Evolutionary conservation across 2,329 filamentous ascomycete genomes (phyloP).

Genomic region (Cladophialophora chaetospira): DNA sequence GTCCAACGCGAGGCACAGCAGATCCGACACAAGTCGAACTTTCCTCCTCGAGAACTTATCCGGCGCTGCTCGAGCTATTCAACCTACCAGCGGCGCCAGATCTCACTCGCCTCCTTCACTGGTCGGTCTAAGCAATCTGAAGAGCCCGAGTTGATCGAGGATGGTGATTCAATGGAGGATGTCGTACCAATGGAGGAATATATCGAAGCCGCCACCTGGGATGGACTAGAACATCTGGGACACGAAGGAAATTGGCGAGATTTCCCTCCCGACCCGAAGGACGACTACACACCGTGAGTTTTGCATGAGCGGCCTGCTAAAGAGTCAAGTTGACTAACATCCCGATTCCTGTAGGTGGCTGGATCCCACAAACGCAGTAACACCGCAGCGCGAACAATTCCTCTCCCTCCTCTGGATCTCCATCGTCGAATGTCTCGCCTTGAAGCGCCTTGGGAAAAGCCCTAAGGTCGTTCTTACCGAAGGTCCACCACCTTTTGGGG

Average conservation of each 20-base stretch:
- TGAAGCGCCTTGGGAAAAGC: not conserved
- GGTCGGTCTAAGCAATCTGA: not conserved
- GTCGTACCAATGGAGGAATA: slow-evolving; percentile 9
- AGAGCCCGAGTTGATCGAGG: not conserved
- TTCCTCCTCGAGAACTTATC: not conserved
- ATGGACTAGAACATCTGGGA: slow-evolving; percentile 58
- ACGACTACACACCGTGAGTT: slow-evolving; percentile 48
- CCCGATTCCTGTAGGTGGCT: slow-evolving; percentile 47
- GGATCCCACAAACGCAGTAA: not conserved
- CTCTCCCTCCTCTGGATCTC: slow-evolving; percentile 18
- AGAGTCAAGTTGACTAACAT: slow-evolving; percentile 39
- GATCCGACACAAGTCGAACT: slow-evolving; percentile 18
- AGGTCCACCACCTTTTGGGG: not conserved
- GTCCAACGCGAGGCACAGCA: slow-evolving; percentile 13
- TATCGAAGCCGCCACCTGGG: slow-evolving; percentile 44
- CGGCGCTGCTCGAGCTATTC: not conserved
- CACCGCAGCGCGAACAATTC: slow-evolving; percentile 35
- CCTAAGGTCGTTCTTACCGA: slow-evolving; percentile 1
- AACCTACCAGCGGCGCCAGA: not conserved
- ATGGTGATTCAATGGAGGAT: not conserved
- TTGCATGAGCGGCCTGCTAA: not conserved
- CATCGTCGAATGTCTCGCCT: slow-evolving; percentile 17
- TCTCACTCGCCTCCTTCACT: not conserved
- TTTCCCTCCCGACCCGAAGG: slow-evolving; percentile 39
- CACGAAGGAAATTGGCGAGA: slow-evolving; percentile 47